These are phyloP conservation scores for Acacia concinna DNA, from an alignment of 331 rosid genomes.

Conservation along the genomic window DNA sequence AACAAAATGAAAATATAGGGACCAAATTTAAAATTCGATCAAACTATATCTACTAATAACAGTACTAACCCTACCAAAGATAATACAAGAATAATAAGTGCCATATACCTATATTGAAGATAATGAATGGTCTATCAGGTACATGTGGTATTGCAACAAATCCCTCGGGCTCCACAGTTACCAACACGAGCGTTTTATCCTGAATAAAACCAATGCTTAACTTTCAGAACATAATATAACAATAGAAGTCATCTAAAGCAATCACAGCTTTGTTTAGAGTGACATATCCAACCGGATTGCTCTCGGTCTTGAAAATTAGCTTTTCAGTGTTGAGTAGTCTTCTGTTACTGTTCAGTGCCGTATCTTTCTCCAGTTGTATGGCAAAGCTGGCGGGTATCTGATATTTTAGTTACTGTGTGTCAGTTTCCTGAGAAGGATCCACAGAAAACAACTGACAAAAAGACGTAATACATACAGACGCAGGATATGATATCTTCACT, in stretches of 20 bases:
- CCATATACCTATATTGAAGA: constrained; percentile 86
- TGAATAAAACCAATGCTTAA: constrained; percentile 29
- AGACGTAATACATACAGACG: constrained; percentile 72
- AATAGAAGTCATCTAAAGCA: neutral
- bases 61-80: too few relatives aligned
- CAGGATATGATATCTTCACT: constrained; percentile 81
- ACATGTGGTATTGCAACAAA: constrained; percentile 63
- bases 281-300: constrained; percentile 48
- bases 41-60: too few relatives aligned
- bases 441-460: constrained; percentile 20
- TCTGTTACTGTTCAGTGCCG: constrained; percentile 46
- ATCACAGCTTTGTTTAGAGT: constrained; percentile 13
- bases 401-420: constrained; percentile 24
- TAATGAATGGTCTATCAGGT: constrained; percentile 55
- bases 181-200: constrained; percentile 50
- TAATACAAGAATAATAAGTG: neutral
- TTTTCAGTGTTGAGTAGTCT: constrained; percentile 79
- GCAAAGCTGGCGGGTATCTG: constrained; percentile 84
- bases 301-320: constrained; percentile 57
- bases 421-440: constrained; percentile 34
- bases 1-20: too few relatives aligned
- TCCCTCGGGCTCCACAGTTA: constrained; percentile 76
- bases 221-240: constrained; percentile 22
- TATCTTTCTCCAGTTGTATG: constrained; percentile 58
- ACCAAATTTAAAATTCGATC: too few relatives aligned